phyloP scores from a whole-genome alignment of 306 rosid genomes.

The Vigna unguiculata region DNA sequence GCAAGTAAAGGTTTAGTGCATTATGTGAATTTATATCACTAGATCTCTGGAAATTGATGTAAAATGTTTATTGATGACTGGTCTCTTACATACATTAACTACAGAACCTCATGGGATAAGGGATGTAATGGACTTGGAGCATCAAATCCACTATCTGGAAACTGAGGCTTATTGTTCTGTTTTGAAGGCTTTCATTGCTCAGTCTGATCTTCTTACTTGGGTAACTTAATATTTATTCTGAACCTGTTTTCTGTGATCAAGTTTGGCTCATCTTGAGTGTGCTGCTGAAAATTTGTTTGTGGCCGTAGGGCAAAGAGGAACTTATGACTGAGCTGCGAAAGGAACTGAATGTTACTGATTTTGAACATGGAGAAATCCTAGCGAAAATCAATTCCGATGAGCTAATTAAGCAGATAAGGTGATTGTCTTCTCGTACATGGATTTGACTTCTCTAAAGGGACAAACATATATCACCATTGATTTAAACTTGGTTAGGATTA shows the following conservation, averaged over 20 bases:
- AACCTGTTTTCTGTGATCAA: slow-evolving; percentile 1
- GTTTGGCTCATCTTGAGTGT: slow-evolving; percentile 20
- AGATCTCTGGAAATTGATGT: not conserved
- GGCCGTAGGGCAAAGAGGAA: slow-evolving; percentile 53
- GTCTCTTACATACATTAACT: slow-evolving; percentile 40
- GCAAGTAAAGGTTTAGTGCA: slow-evolving; percentile 22
- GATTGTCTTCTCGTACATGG: slow-evolving; percentile 10
- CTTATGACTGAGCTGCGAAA: slow-evolving; percentile 58
- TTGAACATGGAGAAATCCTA: slow-evolving; percentile 55
- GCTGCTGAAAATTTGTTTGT: slow-evolving; percentile 13
- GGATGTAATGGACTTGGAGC: slow-evolving; percentile 41
- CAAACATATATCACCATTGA: not conserved
- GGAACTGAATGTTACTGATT: slow-evolving; percentile 54
- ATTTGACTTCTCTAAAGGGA: not conserved
- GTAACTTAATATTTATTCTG: slow-evolving; percentile 39
- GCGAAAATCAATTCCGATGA: slow-evolving; percentile 42
- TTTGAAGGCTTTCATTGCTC: slow-evolving; percentile 58
- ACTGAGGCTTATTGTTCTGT: slow-evolving; percentile 52
- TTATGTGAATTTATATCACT: slow-evolving; percentile 17
- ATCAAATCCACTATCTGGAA: slow-evolving; percentile 52
- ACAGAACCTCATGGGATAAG: slow-evolving; percentile 47
- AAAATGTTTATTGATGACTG: slow-evolving; percentile 19
- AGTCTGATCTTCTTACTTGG: slow-evolving; percentile 58
- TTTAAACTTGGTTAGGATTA: not conserved
- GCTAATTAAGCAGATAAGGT: slow-evolving; percentile 53